Conservation (phyloP, 805 yeast species). For the Saccharomycopsis babjevae region DNA sequence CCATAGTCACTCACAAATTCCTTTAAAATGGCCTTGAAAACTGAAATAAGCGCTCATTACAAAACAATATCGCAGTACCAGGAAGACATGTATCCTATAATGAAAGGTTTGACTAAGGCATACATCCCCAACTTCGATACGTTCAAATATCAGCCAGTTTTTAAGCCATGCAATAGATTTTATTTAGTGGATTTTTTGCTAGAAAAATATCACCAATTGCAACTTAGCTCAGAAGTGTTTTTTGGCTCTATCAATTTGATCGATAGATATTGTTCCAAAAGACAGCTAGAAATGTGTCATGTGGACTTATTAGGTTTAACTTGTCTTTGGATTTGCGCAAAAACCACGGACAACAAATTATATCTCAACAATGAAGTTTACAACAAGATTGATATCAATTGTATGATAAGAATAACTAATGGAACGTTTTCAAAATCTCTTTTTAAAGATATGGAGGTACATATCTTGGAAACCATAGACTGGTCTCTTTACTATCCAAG, state of each 20-base stretch:
- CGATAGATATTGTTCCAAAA: slow-evolving; percentile 31
- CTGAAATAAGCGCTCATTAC: slow-evolving; percentile 7
- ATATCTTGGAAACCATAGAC: slow-evolving; percentile 30
- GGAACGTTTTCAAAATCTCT: slow-evolving; percentile 23
- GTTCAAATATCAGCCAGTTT: slow-evolving; percentile 8
- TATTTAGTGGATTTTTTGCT: slow-evolving; percentile 5
- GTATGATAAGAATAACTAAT: slow-evolving; percentile 2
- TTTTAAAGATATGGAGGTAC: slow-evolving; percentile 39
- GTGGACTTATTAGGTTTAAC: slow-evolving; percentile 33
- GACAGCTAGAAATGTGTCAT: slow-evolving; percentile 27
- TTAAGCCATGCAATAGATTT: slow-evolving; percentile 4
- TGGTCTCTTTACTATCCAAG: slow-evolving; percentile 26
- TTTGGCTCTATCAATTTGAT: slow-evolving; percentile 25
- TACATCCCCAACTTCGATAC: slow-evolving; percentile 3
- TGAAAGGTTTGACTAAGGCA: not conserved
- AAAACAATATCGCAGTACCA: slow-evolving; percentile 4
- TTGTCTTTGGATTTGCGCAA: slow-evolving; percentile 38
- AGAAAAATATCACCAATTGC: slow-evolving; percentile 3
- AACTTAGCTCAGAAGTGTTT: slow-evolving; percentile 9
- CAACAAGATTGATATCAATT: slow-evolving; percentile 4
- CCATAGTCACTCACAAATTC: too few species aligned
- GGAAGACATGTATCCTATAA: slow-evolving; percentile 5
- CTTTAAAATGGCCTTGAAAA: slow-evolving; percentile 6
- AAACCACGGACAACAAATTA: slow-evolving; percentile 23
- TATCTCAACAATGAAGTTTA: not conserved